A percentile compares a stretch with the other conserved stretches of the same genome.
Evolutionary conservation across 2,329 filamentous ascomycete genomes (phyloP).

Genomic region (Cercospora janseana): DNA sequence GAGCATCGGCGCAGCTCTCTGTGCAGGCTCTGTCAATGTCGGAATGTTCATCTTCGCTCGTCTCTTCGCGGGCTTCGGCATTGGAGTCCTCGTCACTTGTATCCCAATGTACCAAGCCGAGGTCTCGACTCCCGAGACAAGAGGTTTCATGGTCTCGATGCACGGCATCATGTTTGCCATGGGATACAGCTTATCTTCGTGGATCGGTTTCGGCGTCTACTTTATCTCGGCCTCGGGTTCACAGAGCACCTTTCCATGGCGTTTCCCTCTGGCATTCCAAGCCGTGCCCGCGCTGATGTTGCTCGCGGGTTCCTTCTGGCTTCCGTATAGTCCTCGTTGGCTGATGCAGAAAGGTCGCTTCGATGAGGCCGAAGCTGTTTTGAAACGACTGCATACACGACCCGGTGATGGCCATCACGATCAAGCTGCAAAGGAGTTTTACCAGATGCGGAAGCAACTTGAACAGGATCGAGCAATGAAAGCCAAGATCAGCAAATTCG

Average conservation of each 20-base stretch:
- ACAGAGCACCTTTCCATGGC: slow-evolving; percentile 44
- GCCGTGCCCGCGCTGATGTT: slow-evolving; percentile 43
- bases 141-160: slow-evolving; percentile 44
- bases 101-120: slow-evolving; percentile 42
- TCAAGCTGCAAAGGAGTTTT: slow-evolving; percentile 43
- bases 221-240: slow-evolving; percentile 34
- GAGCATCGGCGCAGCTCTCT: slow-evolving; percentile 44
- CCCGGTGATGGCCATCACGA: slow-evolving; percentile 42
- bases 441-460: slow-evolving; percentile 47
- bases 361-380: slow-evolving; percentile 36
- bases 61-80: slow-evolving; percentile 41
- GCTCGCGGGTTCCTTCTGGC: slow-evolving; percentile 40
- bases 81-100: slow-evolving; percentile 37
- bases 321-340: slow-evolving; percentile 37
- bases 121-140: slow-evolving; percentile 41
- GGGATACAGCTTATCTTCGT: slow-evolving; percentile 43
- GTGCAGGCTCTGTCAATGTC: slow-evolving; percentile 39
- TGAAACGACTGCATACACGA: slow-evolving; percentile 50
- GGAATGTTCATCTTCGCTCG: slow-evolving; percentile 45
- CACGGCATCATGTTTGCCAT: slow-evolving; percentile 45
- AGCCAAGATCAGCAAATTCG: slow-evolving; percentile 35
- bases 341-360: slow-evolving; percentile 26
- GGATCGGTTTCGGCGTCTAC: slow-evolving; percentile 45
- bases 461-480: slow-evolving; percentile 42
- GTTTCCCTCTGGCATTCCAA: slow-evolving; percentile 48